Evolutionary conservation across 768 basidiomycete genomes (phyloP).

Genomic region (Roridomyces roridus): DNA sequence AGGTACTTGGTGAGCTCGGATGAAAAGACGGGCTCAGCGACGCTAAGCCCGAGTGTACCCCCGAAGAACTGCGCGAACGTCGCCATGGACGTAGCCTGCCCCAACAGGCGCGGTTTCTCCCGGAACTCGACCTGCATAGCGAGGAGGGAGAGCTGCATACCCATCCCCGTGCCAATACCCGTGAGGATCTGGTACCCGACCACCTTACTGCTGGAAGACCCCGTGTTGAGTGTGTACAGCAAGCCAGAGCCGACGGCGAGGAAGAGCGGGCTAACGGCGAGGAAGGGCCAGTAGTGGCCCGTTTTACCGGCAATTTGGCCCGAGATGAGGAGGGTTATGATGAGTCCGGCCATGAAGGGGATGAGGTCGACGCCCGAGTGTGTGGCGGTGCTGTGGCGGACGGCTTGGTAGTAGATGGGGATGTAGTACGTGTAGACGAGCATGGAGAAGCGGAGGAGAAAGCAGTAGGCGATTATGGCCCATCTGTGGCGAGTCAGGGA

Average conservation of each 20-base stretch:
- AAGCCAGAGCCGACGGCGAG: constrained; percentile 1
- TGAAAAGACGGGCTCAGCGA: constrained; percentile 22
- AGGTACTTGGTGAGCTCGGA: constrained; percentile 16
- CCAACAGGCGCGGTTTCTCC: constrained; percentile 1
- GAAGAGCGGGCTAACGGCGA: constrained; percentile 6
- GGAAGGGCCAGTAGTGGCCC: constrained; percentile 25
- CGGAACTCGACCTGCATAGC: constrained; percentile 18
- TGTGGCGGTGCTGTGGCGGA: constrained; percentile 5
- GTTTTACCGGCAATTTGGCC: constrained; percentile 6
- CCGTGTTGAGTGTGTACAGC: constrained; percentile 1
- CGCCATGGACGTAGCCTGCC: constrained; percentile 21
- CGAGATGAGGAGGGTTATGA: constrained; percentile 3
- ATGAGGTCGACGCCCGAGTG: constrained; percentile 19
- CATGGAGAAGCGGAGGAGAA: constrained; percentile 11
- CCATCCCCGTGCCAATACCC: background rate
- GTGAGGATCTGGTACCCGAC: constrained; percentile 14
- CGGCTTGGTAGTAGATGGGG: constrained; percentile 26
- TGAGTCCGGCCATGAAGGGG: constrained; percentile 13
- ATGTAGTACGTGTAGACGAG: constrained; percentile 24
- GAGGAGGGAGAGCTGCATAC: constrained; percentile 10
- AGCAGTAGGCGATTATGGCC: constrained; percentile 8
- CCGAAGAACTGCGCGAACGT: constrained; percentile 21
- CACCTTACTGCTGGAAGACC: background rate
- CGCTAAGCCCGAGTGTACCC: constrained; percentile 12
- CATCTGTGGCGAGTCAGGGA: background rate